Evolutionary conservation across 2,329 filamentous ascomycete species (phyloP), one percentile per base, ranked within the genome.

Genomic region (Exophiala viscosa): DNA sequence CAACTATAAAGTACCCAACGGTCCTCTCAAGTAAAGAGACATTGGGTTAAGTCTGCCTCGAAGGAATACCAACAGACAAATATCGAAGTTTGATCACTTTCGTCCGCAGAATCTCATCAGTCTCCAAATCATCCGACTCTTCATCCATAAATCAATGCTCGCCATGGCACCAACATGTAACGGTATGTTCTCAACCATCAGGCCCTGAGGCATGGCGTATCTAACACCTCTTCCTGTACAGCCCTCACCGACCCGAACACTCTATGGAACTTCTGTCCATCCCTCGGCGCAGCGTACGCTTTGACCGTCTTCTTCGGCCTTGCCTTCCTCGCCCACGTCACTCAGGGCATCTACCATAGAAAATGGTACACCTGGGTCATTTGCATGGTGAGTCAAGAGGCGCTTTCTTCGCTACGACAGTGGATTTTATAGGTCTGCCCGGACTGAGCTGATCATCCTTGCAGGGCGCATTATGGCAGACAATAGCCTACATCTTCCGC

Each of bases 141-240:
- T 7, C 23, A 4, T 7, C 8, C 2, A 2, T 4, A 4, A 28
- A 5, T 28, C 2, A 5, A 7, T 28, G 23, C 23, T 5, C 23
- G 23, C 23, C 23, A 28, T 28, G 23, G 23, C 23, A 28, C 3
- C 23, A 7, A 28, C 23, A 5, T 28, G 23, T 7, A 4, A 28
- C 23, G 23, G 23, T 28, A 28, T 7, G 23, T 28, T 5, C 23
- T 7, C 8, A 7, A 28, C 23, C 23, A 7, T 5, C 23, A 28
- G 8, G 8, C 5, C 23, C 23, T 5, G 8, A 28, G 8, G 23
- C 23, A 28, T 28, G 23, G 5, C 23, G 8, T 28, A 7, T 28
- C 23, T 28, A 28, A 28, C n/a, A 28, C 23, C 23, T 1, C 8
- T 7, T 5, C 8, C 23, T 28, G 5, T 5, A 88, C 78, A 53